Base-by-base conservation (phyloP, 352 stramenopile species). In the Labyrinthula sp. region DNA sequence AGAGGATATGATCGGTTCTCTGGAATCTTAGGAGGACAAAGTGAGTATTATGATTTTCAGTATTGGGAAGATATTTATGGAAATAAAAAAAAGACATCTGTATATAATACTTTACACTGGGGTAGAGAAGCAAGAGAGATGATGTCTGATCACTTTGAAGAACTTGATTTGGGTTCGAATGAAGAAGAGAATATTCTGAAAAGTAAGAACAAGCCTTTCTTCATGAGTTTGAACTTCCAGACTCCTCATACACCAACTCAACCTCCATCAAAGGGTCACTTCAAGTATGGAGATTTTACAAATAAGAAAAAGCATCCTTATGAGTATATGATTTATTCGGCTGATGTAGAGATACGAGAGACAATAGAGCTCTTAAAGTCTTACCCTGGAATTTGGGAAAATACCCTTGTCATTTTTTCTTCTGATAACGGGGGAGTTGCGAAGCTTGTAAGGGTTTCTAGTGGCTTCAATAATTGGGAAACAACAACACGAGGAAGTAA, bases 341-440 rank as follows among this genome's bases (percentile, higher is more conserved):
- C 23, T 2, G 43, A 52, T 28, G 33, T 52, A n/a, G 43, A 52
- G 17, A 43, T 52, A 5, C 6, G 33, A 35, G 23, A 28, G 12
- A 24, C 35, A 14, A 35, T 52, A 7, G n/a, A 5, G 3, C 35
- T 52, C n/a, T 52, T 52, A 23, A 31, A 52, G 26, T 20, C 30
- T 14, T 31, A 52, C 35, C 20, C 29, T 3, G 43, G 5, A n/a
- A 22, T 54, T 18, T 52, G 43, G 43, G 37, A 54, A 24, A 52
- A 52, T 15, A 52, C 43, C 3, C 20, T 52, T 22, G 43, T 52
- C 8, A 25, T 52, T 2, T 52, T 52, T 26, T 27, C 35, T 3
- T 45, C 31, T 1, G 43, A 52, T 35, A 52, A 52, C 18, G 43
- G 43, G 18, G 43, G 38, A 23, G 47, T 35, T 6, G 47, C 15